phyloP scores from a whole-genome alignment of 169 alveolate species.

The Plasmodium adleri region DNA sequence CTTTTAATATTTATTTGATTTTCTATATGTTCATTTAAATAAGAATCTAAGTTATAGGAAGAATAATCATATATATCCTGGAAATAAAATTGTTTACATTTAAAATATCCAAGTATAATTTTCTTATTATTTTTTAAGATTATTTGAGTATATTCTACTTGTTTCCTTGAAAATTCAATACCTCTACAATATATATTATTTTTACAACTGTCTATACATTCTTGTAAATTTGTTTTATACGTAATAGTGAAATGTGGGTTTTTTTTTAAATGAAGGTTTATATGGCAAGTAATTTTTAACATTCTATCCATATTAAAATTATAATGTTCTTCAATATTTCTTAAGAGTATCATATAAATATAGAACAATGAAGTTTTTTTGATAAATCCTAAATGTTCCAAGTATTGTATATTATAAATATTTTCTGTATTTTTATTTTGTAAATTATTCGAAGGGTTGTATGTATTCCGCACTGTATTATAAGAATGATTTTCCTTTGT shows the following conservation, averaged over 20 bases:
- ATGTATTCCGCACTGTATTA: neutral
- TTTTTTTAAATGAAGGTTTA: constrained; percentile 36
- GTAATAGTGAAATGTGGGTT: constrained; percentile 51
- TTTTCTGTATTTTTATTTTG: constrained; percentile 11
- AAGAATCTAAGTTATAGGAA: constrained; percentile 6
- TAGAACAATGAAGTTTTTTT: constrained; percentile 27
- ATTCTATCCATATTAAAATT: constrained; percentile 21
- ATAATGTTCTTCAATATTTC: constrained; percentile 45
- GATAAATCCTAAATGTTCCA: constrained; percentile 27
- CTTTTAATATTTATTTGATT: constrained; percentile 14
- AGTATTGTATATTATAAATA: constrained; percentile 23
- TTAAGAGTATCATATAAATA: constrained; percentile 36
- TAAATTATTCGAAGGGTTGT: neutral
- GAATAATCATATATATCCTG: constrained; percentile 57
- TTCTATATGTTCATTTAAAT: constrained; percentile 47
- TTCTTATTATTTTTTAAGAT: constrained; percentile 69
- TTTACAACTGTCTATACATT: constrained; percentile 81
- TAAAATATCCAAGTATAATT: constrained; percentile 70
- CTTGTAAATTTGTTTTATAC: constrained; percentile 61
- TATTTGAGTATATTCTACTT: constrained; percentile 40
- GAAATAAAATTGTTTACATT: constrained; percentile 55
- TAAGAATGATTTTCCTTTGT: neutral
- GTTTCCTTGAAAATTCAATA: constrained; percentile 50
- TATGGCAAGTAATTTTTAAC: constrained; percentile 52
- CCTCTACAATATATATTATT: constrained; percentile 81